Percentiles rank a stretch among this genome's conserved stretches.
These are phyloP conservation scores for Penicillium sp. DNA, from an alignment of 2,329 filamentous ascomycete genomes.

Conservation along the genomic window DNA sequence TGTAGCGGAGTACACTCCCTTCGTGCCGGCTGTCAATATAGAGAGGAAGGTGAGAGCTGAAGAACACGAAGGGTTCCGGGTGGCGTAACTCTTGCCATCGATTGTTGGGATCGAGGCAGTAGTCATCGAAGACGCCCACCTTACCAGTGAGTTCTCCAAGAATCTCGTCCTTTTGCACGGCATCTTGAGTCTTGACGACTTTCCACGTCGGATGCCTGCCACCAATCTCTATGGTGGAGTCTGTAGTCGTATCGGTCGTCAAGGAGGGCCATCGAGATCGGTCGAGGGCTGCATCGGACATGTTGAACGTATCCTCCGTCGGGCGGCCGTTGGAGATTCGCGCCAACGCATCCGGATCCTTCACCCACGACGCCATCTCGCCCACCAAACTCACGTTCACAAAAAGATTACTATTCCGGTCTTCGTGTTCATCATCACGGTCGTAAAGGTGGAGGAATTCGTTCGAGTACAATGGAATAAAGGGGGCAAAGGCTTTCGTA, in stretches of 20 bases:
- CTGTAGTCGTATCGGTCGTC: slow-evolving; percentile 57
- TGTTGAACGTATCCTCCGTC: slow-evolving; percentile 71
- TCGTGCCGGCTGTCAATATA: slow-evolving; percentile 91
- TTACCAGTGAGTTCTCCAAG: slow-evolving; percentile 78
- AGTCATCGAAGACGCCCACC: slow-evolving; percentile 74
- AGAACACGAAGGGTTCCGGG: slow-evolving; percentile 75
- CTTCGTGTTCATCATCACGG: slow-evolving; percentile 61
- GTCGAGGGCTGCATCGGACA: slow-evolving; percentile 60
- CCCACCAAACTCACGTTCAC: slow-evolving; percentile 75
- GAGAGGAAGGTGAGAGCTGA: slow-evolving; percentile 84
- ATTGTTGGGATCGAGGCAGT: slow-evolving; percentile 68
- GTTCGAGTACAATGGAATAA: slow-evolving; percentile 71
- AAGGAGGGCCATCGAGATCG: slow-evolving; percentile 58
- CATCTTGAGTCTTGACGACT: slow-evolving; percentile 55
- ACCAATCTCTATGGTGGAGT: slow-evolving; percentile 52
- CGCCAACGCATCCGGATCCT: slow-evolving; percentile 70
- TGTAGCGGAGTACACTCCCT: slow-evolving; percentile 83
- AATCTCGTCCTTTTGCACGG: slow-evolving; percentile 57
- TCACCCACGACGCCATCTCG: slow-evolving; percentile 77
- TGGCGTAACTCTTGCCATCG: slow-evolving; percentile 68
- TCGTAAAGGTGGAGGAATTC: slow-evolving; percentile 78
- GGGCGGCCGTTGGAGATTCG: slow-evolving; percentile 67
- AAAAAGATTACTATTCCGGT: slow-evolving; percentile 74
- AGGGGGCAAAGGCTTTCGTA: slow-evolving; percentile 65
- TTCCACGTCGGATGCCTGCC: slow-evolving; percentile 72